These are phyloP conservation scores for Solanum okadae DNA, from an alignment of 257 asterid species.

Conservation along the genomic window DNA sequence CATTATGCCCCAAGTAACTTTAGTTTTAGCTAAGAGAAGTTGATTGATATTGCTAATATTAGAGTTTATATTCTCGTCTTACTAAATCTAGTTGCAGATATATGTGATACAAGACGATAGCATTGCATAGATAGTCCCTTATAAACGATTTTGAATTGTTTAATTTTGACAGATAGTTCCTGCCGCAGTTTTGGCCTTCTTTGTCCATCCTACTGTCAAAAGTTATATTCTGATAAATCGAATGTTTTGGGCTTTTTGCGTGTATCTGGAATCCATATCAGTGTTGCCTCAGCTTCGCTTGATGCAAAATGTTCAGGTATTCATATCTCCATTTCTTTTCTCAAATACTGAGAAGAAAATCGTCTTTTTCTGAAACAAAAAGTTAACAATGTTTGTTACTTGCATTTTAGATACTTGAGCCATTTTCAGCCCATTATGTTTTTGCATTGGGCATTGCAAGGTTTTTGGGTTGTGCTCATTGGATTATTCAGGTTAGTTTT, in stretches of 20 bases:
- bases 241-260: constrained; percentile 73
- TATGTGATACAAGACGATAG: neutral
- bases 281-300: constrained; percentile 87
- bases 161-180: constrained; percentile 41
- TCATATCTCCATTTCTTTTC: neutral
- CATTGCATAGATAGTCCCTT: neutral
- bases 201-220: constrained; percentile 48
- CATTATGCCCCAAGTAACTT: neutral
- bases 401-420: constrained; percentile 66
- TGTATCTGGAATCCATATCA: constrained; percentile 70
- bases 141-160: neutral
- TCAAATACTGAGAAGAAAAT: neutral
- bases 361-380: neutral
- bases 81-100: neutral
- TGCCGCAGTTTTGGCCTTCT: constrained; percentile 43
- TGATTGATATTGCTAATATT: neutral
- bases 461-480: constrained; percentile 82
- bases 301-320: constrained; percentile 83
- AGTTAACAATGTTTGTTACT: neutral
- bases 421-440: constrained; percentile 84
- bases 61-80: neutral
- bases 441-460: constrained; percentile 86
- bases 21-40: too few species aligned
- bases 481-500: constrained; percentile 73
- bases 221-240: constrained; percentile 26